Evolutionary conservation across 768 basidiomycete genomes (phyloP).

Genomic region (Polyporus arcularius): DNA sequence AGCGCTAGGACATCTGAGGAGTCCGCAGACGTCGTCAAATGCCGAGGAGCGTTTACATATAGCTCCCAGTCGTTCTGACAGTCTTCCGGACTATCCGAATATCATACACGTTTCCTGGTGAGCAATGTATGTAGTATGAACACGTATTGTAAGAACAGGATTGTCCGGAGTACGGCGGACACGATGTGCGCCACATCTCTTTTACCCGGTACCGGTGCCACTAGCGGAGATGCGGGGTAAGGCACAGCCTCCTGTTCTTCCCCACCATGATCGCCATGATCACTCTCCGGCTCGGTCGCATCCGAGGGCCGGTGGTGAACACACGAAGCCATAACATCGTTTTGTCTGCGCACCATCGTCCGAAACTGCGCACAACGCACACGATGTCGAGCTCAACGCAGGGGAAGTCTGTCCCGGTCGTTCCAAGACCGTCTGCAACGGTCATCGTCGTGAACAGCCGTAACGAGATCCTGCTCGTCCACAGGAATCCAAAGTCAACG

Average conservation of each 20-base stretch:
- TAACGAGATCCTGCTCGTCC: conserved; percentile 72
- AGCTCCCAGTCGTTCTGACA: too few species aligned
- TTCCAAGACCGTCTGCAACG: conserved; percentile 66
- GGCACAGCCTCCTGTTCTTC: background rate
- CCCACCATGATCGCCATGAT: background rate
- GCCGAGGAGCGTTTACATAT: too few species aligned
- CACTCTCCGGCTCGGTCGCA: background rate
- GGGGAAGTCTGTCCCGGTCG: background rate
- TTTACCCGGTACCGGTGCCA: background rate
- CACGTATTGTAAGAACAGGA: too few species aligned
- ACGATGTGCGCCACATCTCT: too few species aligned
- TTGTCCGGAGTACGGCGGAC: too few species aligned
- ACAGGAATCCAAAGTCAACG: conserved; percentile 63
- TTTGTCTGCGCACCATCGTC: background rate
- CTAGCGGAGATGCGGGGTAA: too few species aligned
- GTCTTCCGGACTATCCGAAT: too few species aligned
- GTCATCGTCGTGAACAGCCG: conserved; percentile 62
- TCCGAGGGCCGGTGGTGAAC: background rate
- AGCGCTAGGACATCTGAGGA: too few species aligned
- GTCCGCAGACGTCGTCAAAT: too few species aligned
- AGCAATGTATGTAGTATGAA: too few species aligned
- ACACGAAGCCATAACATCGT: background rate
- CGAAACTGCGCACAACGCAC: background rate
- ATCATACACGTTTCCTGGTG: too few species aligned
- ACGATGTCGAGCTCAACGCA: background rate